A percentile compares a stretch with the other conserved stretches of the same genome.
Evolutionary conservation across 345 rosid genomes (phyloP).

Genomic region (Hypericum androsaemum): DNA sequence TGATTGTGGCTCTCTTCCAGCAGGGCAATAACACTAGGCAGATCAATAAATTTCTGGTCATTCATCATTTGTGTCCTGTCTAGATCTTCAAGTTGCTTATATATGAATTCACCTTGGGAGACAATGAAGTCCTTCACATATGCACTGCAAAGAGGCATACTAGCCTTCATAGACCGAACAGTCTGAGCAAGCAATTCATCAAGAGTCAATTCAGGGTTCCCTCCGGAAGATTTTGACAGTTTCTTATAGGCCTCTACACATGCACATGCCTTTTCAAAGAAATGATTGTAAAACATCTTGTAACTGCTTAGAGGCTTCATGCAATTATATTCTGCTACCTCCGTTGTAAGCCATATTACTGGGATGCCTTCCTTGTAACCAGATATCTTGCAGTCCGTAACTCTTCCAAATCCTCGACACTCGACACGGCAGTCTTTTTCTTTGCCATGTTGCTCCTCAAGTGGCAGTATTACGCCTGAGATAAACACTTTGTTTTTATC

Average conservation of each 20-base stretch:
- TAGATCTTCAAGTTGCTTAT: slow-evolving; percentile 18
- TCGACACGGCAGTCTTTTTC: slow-evolving; percentile 14
- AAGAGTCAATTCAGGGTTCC: slow-evolving; percentile 15
- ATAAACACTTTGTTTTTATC: slow-evolving; percentile 15
- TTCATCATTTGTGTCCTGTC: slow-evolving; percentile 17
- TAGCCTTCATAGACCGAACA: slow-evolving; percentile 23
- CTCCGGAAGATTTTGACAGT: slow-evolving; percentile 20
- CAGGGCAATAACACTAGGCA: slow-evolving; percentile 18
- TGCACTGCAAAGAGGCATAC: slow-evolving; percentile 15
- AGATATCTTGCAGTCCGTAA: slow-evolving; percentile 20
- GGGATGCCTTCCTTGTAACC: slow-evolving; percentile 25
- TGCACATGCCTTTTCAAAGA: slow-evolving; percentile 19
- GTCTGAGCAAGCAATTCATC: slow-evolving; percentile 27
- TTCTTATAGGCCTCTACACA: slow-evolving; percentile 18
- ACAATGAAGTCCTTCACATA: slow-evolving; percentile 17
- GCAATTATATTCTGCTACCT: slow-evolving; percentile 22
- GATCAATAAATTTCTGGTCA: slow-evolving; percentile 10
- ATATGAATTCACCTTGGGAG: slow-evolving; percentile 23
- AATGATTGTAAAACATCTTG: slow-evolving; percentile 14
- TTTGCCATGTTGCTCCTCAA: slow-evolving; percentile 7
- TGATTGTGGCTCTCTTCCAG: slow-evolving; percentile 12
- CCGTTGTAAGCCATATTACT: slow-evolving; percentile 22
- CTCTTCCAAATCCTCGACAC: slow-evolving; percentile 25
- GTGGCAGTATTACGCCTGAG: slow-evolving; percentile 20
- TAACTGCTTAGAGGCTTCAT: slow-evolving; percentile 16